Percentiles rank a stretch among this genome's conserved stretches.
Conservation (phyloP, 2,329 filamentous ascomycete species). For the Aureobasidium sp. region DNA sequence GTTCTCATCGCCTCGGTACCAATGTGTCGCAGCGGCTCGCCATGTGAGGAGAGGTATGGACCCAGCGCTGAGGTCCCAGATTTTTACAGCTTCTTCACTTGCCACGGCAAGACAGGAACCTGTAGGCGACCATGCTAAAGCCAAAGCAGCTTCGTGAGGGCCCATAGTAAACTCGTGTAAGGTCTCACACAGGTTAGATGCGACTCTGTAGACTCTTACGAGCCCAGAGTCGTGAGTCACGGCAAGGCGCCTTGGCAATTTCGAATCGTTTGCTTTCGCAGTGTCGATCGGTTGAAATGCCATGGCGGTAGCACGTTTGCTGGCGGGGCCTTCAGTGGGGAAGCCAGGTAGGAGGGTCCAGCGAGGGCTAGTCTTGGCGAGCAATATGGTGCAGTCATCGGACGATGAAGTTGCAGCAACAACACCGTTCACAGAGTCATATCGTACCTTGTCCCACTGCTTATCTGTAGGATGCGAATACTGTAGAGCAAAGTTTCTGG, state of each 20-base stretch:
- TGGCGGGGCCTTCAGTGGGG: neutral
- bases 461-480: constrained; percentile 17
- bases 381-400: constrained; percentile 23
- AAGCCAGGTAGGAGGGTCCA: constrained; percentile 10
- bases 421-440: constrained; percentile 22
- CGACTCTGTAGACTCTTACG: constrained; percentile 32
- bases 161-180: constrained; percentile 18
- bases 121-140: constrained; percentile 36
- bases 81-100: constrained; percentile 33
- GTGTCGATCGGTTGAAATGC: constrained; percentile 28
- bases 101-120: constrained; percentile 35
- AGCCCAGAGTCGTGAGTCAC: constrained; percentile 33
- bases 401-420: constrained; percentile 28
- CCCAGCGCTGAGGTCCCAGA: constrained; percentile 30
- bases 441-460: constrained; percentile 26
- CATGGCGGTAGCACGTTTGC: constrained; percentile 29
- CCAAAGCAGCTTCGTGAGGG: constrained; percentile 25
- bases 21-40: constrained; percentile 18
- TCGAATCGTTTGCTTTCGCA: constrained; percentile 4
- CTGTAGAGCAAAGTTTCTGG: constrained; percentile 19
- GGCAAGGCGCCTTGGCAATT: constrained; percentile 23
- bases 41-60: constrained; percentile 19
- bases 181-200: constrained; percentile 12
- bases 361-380: constrained; percentile 24
- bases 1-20: constrained; percentile 16